These are phyloP conservation scores for Amanita muscaria DNA, from an alignment of 768 basidiomycete species.

Conservation along the genomic window DNA sequence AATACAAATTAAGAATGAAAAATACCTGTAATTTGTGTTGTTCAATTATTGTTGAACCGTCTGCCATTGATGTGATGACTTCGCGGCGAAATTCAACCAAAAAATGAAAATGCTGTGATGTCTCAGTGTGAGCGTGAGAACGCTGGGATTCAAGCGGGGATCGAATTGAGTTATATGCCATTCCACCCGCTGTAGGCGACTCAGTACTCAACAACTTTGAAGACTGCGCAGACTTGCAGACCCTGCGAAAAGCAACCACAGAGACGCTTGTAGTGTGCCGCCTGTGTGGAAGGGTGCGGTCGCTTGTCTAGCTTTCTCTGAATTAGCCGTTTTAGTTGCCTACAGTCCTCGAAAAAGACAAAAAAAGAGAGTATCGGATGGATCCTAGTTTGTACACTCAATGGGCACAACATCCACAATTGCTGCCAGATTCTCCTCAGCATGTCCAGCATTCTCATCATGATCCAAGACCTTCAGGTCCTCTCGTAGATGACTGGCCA, in stretches of 20 bases:
- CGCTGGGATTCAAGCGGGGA: conserved; percentile 25
- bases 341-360: conserved; percentile 21
- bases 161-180: conserved; percentile 16
- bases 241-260: conserved; percentile 16
- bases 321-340: conserved; percentile 26
- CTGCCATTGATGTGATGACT: conserved; percentile 15
- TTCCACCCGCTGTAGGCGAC: conserved; percentile 6
- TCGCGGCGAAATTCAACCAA: conserved; percentile 10
- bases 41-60: conserved; percentile 21
- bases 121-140: conserved; percentile 33
- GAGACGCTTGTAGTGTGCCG: conserved; percentile 18
- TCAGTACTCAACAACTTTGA: conserved; percentile 18
- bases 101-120: conserved; percentile 14
- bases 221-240: conserved; percentile 21
- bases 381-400: conserved; percentile 36
- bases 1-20: not conserved
- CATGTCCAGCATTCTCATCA: conserved; percentile 23
- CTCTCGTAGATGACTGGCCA: conserved; percentile 33
- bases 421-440: conserved; percentile 26
- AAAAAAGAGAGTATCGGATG: conserved; percentile 26
- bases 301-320: conserved; percentile 15
- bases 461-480: conserved; percentile 16
- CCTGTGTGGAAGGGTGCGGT: conserved; percentile 16
- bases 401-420: conserved; percentile 32
- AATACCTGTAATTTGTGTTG: conserved; percentile 27